Evolutionary conservation across 257 asterid species (phyloP).

Genomic region (Petunia secreta): DNA sequence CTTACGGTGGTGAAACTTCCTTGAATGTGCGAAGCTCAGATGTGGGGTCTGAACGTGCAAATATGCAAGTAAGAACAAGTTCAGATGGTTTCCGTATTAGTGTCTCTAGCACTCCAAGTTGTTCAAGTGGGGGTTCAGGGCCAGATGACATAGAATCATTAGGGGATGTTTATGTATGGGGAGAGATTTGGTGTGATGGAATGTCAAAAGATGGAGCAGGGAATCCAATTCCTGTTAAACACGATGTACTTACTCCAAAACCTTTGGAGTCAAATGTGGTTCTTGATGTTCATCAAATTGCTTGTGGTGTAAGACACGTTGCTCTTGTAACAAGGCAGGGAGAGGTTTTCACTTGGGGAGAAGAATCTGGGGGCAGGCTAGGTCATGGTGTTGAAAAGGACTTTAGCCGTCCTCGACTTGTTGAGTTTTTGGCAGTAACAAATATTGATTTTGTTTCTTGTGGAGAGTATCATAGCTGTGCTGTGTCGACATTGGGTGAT

Average conservation of each 20-base stretch:
- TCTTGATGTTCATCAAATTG: slow-evolving; percentile 81
- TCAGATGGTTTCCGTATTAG: slow-evolving; percentile 94
- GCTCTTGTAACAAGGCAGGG: slow-evolving; percentile 95
- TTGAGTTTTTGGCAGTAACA: slow-evolving; percentile 73
- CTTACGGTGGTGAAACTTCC: slow-evolving; percentile 39
- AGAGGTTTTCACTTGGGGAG: slow-evolving; percentile 96
- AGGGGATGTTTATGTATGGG: slow-evolving; percentile 98
- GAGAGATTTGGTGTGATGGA: slow-evolving; percentile 89
- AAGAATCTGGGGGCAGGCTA: slow-evolving; percentile 85
- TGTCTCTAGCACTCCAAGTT: slow-evolving; percentile 92
- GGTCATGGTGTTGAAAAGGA: slow-evolving; percentile 90
- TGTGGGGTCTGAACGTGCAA: slow-evolving; percentile 75
- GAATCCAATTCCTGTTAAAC: slow-evolving; percentile 54
- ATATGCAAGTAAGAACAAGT: slow-evolving; percentile 86
- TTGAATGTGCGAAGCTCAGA: slow-evolving; percentile 57
- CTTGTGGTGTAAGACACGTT: slow-evolving; percentile 85
- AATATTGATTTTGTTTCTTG: slow-evolving; percentile 76
- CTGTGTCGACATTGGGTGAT: slow-evolving; percentile 79
- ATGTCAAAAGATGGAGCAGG: slow-evolving; percentile 57
- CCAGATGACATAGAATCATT: slow-evolving; percentile 96
- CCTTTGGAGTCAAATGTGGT: slow-evolving; percentile 80
- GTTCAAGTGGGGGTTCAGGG: slow-evolving; percentile 88
- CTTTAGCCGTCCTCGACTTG: slow-evolving; percentile 68
- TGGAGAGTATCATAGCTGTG: slow-evolving; percentile 91
- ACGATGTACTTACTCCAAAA: slow-evolving; percentile 74